Base-by-base conservation (phyloP, 176 grass and related monocot genomes). In the Zea luxurians region DNA sequence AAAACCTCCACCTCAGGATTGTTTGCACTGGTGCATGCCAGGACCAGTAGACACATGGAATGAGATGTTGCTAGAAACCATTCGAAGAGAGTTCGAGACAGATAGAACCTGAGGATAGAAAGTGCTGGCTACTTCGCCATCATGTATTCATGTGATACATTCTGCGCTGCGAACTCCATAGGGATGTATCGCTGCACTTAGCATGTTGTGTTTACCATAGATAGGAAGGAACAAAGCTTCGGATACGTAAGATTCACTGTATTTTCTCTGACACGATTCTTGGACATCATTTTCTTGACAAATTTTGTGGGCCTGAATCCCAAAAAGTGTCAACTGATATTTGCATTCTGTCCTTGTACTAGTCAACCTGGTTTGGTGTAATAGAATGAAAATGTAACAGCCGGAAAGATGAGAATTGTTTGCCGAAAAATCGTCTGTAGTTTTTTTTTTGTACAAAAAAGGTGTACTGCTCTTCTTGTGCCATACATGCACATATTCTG, bases 21-120 rank as follows among this genome's bases (percentile, higher is more conserved):
- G 91, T 71, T 68, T 98, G 44, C 95, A 94, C 62, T 94, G 95
- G 95, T 98, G 95, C 83, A 98, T 98, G 95, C 95, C 95, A 58
- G 96, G 96, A 57, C 90, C 92, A 5, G 83, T 99, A 20, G 92
- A 99, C 77, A 87, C 74, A 61, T 99, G 96, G 90, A 99, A 99
- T 54, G 96, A 99, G 78, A 86, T 99, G 71, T 47, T 99, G 80
- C 75, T 99, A 71, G 90, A 95, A 88, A 88, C 78, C 59, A 95
- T 99, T 62, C 63, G 67, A 63, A 93, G 86, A 80, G 63, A 99
- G 40, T 85, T 90, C 3, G 81, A 91, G 53, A 82, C 17, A 61
- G 68, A 70, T 35, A 68, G 66, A 79, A 92, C 53, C 79, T 87
- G 60, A 95, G 67, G 46, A 71, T 50, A 71, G 58, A 73, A 40